phyloP scores from a whole-genome alignment of 2,329 filamentous ascomycete genomes.

The Cordyceps farinosa region DNA sequence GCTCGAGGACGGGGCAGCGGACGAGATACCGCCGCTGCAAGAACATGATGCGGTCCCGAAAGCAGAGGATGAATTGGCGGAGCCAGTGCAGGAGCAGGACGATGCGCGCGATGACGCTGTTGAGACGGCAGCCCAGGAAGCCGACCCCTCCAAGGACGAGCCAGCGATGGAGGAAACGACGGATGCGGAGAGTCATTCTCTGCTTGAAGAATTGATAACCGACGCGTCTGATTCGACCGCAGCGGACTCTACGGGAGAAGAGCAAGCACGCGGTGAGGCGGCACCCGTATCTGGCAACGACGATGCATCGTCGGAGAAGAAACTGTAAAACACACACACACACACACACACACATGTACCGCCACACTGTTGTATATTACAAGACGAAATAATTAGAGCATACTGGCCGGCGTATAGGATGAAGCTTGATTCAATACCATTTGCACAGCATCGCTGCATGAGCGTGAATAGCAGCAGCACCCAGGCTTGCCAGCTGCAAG shows the following conservation, averaged over 20 bases:
- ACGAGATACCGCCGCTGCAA: neutral
- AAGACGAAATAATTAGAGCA: neutral
- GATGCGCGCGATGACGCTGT: neutral
- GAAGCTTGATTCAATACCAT: neutral
- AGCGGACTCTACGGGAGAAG: neutral
- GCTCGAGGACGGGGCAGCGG: constrained; percentile 22
- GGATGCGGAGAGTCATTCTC: too few species aligned
- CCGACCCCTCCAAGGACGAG: too few species aligned
- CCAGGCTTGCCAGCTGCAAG: too few species aligned
- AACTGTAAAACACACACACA: neutral
- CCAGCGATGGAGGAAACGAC: too few species aligned
- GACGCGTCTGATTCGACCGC: neutral
- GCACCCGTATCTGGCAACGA: neutral
- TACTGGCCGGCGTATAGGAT: neutral
- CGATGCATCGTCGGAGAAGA: neutral
- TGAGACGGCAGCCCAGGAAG: neutral
- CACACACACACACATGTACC: neutral
- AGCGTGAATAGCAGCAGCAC: neutral
- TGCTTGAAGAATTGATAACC: neutral
- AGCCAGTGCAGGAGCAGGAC: neutral
- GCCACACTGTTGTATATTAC: neutral
- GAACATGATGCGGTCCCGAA: constrained; percentile 20
- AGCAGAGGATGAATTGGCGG: neutral
- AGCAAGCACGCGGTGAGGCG: neutral
- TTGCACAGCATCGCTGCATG: too few species aligned